phyloP scores from a whole-genome alignment of 176 grass and related monocot genomes.

The Thinopyrum elongatum region DNA sequence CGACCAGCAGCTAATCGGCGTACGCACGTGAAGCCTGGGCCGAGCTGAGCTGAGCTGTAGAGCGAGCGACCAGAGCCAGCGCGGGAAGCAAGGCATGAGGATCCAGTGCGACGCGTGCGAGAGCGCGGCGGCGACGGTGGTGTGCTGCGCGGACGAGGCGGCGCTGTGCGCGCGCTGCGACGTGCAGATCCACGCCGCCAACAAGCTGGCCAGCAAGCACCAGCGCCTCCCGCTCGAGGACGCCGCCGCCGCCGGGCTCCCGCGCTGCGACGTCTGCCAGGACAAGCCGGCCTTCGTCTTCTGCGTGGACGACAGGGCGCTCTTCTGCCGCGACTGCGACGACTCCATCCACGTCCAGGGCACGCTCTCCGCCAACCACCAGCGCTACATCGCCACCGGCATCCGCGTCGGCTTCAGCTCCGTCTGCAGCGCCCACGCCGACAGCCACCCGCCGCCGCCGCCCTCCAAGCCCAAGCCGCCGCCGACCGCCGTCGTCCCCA shows the following conservation, averaged over 20 bases:
- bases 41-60: neutral
- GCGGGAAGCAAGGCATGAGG: conserved; percentile 45
- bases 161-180: conserved; percentile 79
- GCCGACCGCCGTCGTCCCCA: neutral
- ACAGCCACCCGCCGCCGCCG: conserved; percentile 18
- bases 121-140: conserved; percentile 57
- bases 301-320: conserved; percentile 96
- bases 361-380: conserved; percentile 82
- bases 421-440: conserved; percentile 30
- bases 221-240: conserved; percentile 57
- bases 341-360: conserved; percentile 85
- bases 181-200: conserved; percentile 74
- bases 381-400: conserved; percentile 82
- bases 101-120: conserved; percentile 88
- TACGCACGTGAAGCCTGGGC: neutral
- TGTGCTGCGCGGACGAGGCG: conserved; percentile 90
- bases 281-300: conserved; percentile 97
- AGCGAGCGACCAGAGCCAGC: neutral
- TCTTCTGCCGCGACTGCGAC: conserved; percentile 97
- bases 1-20: neutral
- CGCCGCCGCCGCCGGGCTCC: conserved; percentile 22
- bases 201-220: conserved; percentile 84
- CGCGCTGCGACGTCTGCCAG: conserved; percentile 83
- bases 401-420: conserved; percentile 75
- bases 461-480: conserved; percentile 24